These are phyloP conservation scores for Seiridium unicorne DNA, from an alignment of 2,329 filamentous ascomycete species.

Conservation along the genomic window DNA sequence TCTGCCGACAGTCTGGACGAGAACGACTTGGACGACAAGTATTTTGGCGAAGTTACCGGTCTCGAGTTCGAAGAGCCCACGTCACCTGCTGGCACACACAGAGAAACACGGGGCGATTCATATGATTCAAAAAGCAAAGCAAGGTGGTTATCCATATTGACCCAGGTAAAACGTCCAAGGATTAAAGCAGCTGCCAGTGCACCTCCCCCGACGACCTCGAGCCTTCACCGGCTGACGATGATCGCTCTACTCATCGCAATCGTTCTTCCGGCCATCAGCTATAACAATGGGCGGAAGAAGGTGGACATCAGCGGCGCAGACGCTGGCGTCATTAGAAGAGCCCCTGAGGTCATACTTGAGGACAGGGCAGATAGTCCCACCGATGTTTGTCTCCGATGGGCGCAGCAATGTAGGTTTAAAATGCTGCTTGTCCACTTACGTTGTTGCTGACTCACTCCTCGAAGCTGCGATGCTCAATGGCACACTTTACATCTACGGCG, in stretches of 20 bases:
- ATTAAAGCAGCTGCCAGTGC: conserved; percentile 42
- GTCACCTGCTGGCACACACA: conserved; percentile 24
- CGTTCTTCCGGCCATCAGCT: conserved; percentile 46
- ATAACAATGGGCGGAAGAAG: conserved; percentile 37
- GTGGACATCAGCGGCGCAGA: conserved; percentile 42
- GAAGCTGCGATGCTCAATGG: conserved; percentile 69
- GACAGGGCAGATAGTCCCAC: conserved; percentile 47
- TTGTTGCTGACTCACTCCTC: background rate
- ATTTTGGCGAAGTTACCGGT: conserved; percentile 27
- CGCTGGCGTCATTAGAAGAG: conserved; percentile 41
- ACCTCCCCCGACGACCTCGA: conserved; percentile 38
- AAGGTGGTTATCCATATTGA: conserved; percentile 43
- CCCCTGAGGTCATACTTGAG: conserved; percentile 26
- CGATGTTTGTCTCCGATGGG: conserved; percentile 64
- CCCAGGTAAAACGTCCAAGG: conserved; percentile 36
- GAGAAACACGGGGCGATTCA: conserved; percentile 10
- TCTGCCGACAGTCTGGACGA: conserved; percentile 18
- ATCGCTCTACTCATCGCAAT: conserved; percentile 49
- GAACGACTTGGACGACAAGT: conserved; percentile 20
- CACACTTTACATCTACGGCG: conserved; percentile 75
- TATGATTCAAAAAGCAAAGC: conserved; percentile 17
- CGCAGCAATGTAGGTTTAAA: conserved; percentile 52
- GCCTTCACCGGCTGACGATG: conserved; percentile 44
- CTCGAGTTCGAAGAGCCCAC: conserved; percentile 19
- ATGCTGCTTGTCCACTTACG: too few relatives aligned